Conservation (phyloP, 495 filamentous ascomycete species). For the Neurospora sp. region DNA sequence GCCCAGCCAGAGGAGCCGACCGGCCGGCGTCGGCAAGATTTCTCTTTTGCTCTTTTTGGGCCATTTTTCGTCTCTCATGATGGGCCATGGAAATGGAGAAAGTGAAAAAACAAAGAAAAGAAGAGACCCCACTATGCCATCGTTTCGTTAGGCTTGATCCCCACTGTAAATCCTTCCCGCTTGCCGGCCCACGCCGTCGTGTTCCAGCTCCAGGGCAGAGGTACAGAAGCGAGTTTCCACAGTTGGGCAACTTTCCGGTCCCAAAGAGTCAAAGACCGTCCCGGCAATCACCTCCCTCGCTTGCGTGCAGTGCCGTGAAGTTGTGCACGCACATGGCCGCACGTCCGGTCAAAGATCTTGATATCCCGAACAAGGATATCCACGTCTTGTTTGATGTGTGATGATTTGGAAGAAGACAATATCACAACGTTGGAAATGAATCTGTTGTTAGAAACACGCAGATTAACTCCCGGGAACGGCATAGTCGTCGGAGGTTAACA, state of each 20-base stretch:
- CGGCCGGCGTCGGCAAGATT: not conserved
- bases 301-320: not conserved
- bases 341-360: not conserved
- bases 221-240: not conserved
- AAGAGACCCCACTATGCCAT: not conserved
- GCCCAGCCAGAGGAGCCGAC: not conserved
- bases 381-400: not conserved
- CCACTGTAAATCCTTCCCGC: not conserved
- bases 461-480: not conserved
- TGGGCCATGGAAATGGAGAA: not conserved
- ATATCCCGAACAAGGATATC: not conserved
- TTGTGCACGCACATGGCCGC: not conserved
- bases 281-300: not conserved
- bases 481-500: not conserved
- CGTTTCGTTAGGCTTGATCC: not conserved
- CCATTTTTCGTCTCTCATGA: not conserved
- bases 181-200: not conserved
- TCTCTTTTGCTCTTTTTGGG: not conserved
- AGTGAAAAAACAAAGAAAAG: not conserved
- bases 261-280: not conserved
- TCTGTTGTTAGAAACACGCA: not conserved
- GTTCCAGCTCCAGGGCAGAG: not conserved
- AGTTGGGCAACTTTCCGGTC: not conserved
- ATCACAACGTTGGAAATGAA: not conserved
- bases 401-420: not conserved